Conservation (phyloP, 2,329 filamentous ascomycete species). For the Arthrobotrys megalospora region DNA sequence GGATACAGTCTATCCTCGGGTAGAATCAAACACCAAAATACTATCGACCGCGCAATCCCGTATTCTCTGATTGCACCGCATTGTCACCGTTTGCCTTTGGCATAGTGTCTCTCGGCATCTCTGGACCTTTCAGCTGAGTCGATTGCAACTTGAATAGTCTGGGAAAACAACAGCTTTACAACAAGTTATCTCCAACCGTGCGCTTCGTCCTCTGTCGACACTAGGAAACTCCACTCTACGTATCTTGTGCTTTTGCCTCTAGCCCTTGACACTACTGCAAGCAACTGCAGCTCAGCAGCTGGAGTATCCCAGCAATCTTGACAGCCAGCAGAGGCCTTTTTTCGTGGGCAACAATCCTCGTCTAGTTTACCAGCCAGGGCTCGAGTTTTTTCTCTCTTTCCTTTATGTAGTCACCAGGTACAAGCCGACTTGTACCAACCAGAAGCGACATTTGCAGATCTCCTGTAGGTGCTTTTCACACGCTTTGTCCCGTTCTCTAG, state of each 20-base stretch:
- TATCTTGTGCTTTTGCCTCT: conserved; percentile 59
- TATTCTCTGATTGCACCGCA: conserved; percentile 12
- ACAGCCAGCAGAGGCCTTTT: conserved; percentile 53
- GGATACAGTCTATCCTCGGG: conserved; percentile 53
- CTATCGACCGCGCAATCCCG: conserved; percentile 23
- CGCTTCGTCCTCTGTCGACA: conserved; percentile 42
- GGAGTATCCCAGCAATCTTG: conserved; percentile 52
- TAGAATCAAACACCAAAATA: conserved; percentile 26
- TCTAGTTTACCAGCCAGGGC: conserved; percentile 48
- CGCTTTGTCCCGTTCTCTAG: conserved; percentile 31
- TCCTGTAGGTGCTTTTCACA: conserved; percentile 59
- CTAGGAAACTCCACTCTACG: conserved; percentile 47
- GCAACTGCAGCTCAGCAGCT: conserved; percentile 51
- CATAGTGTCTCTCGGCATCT: conserved; percentile 26
- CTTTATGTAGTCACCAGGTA: conserved; percentile 60
- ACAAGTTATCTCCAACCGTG: conserved; percentile 44
- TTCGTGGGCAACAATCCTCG: conserved; percentile 48
- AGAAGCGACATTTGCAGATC: conserved; percentile 51
- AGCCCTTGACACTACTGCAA: conserved; percentile 56
- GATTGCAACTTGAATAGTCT: conserved; percentile 10
- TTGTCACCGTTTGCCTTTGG: conserved; percentile 34
- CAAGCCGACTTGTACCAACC: conserved; percentile 52
- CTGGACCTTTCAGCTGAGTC: conserved; percentile 18
- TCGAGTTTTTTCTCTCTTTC: conserved; percentile 50
- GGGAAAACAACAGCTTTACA: conserved; percentile 23